Percentiles rank a stretch among this genome's conserved stretches.
Evolutionary conservation across 108 stramenopile genomes (phyloP).

Genomic region (Discostella stelligeroides): DNA sequence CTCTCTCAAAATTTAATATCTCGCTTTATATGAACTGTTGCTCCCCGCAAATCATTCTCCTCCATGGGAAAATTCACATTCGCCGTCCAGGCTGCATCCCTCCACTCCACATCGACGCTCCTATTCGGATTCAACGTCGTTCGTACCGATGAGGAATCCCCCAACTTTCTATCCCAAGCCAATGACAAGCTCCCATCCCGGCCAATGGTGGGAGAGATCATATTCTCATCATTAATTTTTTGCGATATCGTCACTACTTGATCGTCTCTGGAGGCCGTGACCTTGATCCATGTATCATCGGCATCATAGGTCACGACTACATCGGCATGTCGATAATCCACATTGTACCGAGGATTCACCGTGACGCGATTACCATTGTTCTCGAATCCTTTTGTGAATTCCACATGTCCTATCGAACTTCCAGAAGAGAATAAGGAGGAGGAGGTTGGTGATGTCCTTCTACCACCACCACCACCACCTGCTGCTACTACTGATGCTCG

Average conservation of each 20-base stretch:
- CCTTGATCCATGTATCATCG: constrained; percentile 65
- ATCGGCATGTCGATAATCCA: constrained; percentile 62
- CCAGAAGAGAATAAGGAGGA: constrained; percentile 15
- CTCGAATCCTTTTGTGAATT: constrained; percentile 85
- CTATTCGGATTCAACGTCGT: constrained; percentile 84
- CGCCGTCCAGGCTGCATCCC: constrained; percentile 83
- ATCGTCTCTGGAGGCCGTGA: constrained; percentile 68
- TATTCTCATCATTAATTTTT: constrained; percentile 73
- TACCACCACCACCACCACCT: too few species aligned
- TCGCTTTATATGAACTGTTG: constrained; percentile 80
- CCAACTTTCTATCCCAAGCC: constrained; percentile 79
- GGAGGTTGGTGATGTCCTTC: too few species aligned
- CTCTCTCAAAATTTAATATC: constrained; percentile 75
- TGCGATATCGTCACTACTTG: constrained; percentile 80
- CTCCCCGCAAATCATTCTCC: constrained; percentile 67
- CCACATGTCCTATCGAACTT: constrained; percentile 33
- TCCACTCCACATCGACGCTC: constrained; percentile 81
- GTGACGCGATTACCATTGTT: constrained; percentile 76
- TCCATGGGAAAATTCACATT: constrained; percentile 81
- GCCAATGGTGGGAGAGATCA: constrained; percentile 76
- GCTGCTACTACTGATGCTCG: too few species aligned
- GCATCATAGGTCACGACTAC: constrained; percentile 80
- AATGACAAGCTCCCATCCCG: constrained; percentile 74
- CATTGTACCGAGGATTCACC: constrained; percentile 78
- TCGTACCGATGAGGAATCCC: constrained; percentile 62